phyloP scores from a whole-genome alignment of 345 rosid genomes.

The Euclidium syriacum region DNA sequence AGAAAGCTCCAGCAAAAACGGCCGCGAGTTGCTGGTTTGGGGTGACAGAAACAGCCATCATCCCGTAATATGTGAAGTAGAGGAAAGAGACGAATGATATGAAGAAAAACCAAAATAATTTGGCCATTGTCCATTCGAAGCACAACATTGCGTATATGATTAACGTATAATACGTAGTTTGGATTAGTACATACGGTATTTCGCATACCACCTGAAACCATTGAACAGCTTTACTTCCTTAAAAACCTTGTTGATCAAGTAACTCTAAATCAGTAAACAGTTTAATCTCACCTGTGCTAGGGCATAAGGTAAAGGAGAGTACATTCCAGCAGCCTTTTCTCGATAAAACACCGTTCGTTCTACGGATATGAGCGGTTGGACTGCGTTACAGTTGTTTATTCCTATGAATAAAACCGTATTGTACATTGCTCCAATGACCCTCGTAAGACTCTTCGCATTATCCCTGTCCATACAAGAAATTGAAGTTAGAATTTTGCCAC shows the following conservation, averaged over 20 bases:
- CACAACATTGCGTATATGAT: slow-evolving; percentile 74
- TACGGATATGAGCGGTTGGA: slow-evolving; percentile 57
- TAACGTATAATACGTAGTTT: slow-evolving; percentile 53
- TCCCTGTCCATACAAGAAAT: slow-evolving; percentile 33
- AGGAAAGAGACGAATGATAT: slow-evolving; percentile 80
- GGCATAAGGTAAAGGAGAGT: slow-evolving; percentile 67
- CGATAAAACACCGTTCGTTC: slow-evolving; percentile 72
- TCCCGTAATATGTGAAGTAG: slow-evolving; percentile 91
- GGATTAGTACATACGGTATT: slow-evolving; percentile 64
- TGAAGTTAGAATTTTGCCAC: not conserved
- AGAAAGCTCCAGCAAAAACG: slow-evolving; percentile 69
- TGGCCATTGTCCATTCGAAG: slow-evolving; percentile 69
- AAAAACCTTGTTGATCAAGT: not conserved
- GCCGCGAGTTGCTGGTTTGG: slow-evolving; percentile 87
- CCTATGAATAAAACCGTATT: slow-evolving; percentile 55
- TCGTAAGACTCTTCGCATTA: slow-evolving; percentile 37
- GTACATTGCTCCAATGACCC: slow-evolving; percentile 73
- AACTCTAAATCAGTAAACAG: not conserved
- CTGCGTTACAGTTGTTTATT: slow-evolving; percentile 59
- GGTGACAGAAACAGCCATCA: slow-evolving; percentile 84
- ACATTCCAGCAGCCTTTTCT: slow-evolving; percentile 72
- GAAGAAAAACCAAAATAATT: slow-evolving; percentile 83
- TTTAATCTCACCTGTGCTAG: slow-evolving; percentile 43
- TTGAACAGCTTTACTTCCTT: not conserved
- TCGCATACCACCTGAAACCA: slow-evolving; percentile 58